phyloP scores from a whole-genome alignment of 2,329 filamentous ascomycete species.

The Cadophora malorum region DNA sequence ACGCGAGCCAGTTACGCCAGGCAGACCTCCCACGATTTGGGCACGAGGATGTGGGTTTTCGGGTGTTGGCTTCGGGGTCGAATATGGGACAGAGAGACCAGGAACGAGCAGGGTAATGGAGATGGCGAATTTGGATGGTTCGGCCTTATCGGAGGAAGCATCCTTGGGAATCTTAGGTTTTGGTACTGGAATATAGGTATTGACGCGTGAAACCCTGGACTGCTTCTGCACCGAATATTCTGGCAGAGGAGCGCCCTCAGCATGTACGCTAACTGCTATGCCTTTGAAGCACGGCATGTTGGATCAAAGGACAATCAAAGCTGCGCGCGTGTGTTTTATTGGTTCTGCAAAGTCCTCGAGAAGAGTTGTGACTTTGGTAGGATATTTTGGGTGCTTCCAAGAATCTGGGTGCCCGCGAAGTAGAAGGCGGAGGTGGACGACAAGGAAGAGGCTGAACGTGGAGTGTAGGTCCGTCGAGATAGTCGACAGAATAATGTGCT shows the following conservation, averaged over 20 bases:
- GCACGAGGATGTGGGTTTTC: constrained; percentile 82
- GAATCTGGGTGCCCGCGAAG: not conserved
- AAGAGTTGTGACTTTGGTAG: not conserved
- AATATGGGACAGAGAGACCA: constrained; percentile 89
- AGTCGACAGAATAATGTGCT: not conserved
- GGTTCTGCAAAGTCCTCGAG: constrained; percentile 7
- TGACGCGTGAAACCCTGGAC: constrained; percentile 88
- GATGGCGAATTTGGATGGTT: constrained; percentile 96
- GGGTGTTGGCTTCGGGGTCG: constrained; percentile 79
- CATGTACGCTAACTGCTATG: constrained; percentile 96
- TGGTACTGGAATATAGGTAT: constrained; percentile 95
- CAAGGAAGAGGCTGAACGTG: constrained; percentile 16
- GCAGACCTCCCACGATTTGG: constrained; percentile 77
- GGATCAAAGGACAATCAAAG: constrained; percentile 36
- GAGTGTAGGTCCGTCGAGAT: not conserved
- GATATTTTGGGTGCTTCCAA: not conserved
- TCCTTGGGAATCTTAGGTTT: constrained; percentile 76
- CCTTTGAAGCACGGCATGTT: constrained; percentile 97
- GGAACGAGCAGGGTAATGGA: constrained; percentile 95
- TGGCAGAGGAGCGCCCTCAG: constrained; percentile 77
- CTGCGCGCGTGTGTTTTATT: constrained; percentile 29
- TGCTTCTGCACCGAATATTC: constrained; percentile 97
- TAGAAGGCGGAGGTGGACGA: constrained; percentile 12
- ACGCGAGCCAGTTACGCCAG: constrained; percentile 57
- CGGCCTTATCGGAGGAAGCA: constrained; percentile 73